Evolutionary conservation across 2,329 filamentous ascomycete species (phyloP).

Genomic region (Botryotinia globosa): DNA sequence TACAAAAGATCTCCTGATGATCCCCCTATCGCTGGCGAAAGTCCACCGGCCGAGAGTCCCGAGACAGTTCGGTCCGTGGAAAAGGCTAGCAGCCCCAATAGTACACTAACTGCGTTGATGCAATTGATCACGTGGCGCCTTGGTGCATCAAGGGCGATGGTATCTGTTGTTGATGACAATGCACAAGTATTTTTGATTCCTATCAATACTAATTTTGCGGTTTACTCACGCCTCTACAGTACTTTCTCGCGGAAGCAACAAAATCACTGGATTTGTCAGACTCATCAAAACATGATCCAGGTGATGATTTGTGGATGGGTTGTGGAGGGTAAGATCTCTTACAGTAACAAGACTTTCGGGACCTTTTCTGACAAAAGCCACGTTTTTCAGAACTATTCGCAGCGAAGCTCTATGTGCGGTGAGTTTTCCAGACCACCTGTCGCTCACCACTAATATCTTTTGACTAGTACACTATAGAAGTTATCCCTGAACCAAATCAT

Average conservation of each 20-base stretch:
- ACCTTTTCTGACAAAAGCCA: not conserved
- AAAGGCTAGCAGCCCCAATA: conserved; percentile 37
- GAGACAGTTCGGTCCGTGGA: conserved; percentile 5
- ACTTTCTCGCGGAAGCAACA: conserved; percentile 49
- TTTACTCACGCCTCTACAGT: conserved; percentile 37
- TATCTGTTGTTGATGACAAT: conserved; percentile 44
- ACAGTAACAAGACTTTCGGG: not conserved
- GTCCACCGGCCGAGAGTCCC: not conserved
- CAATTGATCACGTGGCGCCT: conserved; percentile 49
- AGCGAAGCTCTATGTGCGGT: conserved; percentile 23
- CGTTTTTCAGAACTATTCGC: conserved; percentile 15
- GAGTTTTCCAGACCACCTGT: not conserved
- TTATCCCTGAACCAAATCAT: conserved; percentile 7
- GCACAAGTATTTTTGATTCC: conserved; percentile 20
- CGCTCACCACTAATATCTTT: not conserved
- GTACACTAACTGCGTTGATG: conserved; percentile 43
- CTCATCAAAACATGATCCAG: conserved; percentile 20
- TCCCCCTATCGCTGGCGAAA: not conserved
- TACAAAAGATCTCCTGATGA: conserved; percentile 16
- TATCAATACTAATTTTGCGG: not conserved
- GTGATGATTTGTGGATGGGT: conserved; percentile 22
- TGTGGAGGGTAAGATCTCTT: conserved; percentile 20
- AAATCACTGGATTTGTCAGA: conserved; percentile 39
- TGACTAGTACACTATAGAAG: conserved; percentile 22
- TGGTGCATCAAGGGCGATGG: conserved; percentile 44